A percentile compares a stretch with the other conserved stretches of the same genome.
phyloP scores from a whole-genome alignment of 495 filamentous ascomycete species.

The Staphylotrichum tortipilum region DNA sequence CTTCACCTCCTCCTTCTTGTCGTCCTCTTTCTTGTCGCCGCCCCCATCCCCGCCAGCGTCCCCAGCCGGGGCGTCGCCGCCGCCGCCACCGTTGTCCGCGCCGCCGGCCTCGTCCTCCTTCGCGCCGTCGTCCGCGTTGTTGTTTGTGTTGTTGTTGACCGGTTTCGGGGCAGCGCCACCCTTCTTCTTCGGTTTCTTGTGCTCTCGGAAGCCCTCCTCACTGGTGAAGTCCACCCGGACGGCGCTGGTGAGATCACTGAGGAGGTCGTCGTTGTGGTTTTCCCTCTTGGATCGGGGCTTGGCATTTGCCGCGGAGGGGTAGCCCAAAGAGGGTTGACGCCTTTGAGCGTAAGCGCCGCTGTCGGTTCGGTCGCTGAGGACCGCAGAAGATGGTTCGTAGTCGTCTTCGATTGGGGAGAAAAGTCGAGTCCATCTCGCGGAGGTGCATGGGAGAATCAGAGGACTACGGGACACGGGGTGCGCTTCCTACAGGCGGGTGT shows the following conservation, averaged over 20 bases:
- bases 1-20: conserved; percentile 25
- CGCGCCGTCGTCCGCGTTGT: conserved; percentile 28
- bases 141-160: conserved; percentile 8
- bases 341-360: conserved; percentile 16
- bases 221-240: conserved; percentile 36
- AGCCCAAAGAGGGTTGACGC: background rate
- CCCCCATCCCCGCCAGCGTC: conserved; percentile 17
- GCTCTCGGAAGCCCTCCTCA: conserved; percentile 39
- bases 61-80: conserved; percentile 8
- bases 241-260: conserved; percentile 23
- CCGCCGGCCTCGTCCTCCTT: conserved; percentile 31
- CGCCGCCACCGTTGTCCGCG: conserved; percentile 16
- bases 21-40: conserved; percentile 19
- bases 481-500: background rate
- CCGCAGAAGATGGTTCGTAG: background rate
- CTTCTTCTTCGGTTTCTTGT: conserved; percentile 32
- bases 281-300: background rate
- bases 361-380: conserved; percentile 11
- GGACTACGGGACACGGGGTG: background rate
- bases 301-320: background rate
- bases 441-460: conserved; percentile 13
- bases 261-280: conserved; percentile 13
- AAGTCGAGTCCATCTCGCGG: conserved; percentile 10
- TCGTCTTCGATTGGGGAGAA: conserved; percentile 7
- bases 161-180: conserved; percentile 8